Conservation (phyloP, 345 rosid species). For the Erucastrum elatum region DNA sequence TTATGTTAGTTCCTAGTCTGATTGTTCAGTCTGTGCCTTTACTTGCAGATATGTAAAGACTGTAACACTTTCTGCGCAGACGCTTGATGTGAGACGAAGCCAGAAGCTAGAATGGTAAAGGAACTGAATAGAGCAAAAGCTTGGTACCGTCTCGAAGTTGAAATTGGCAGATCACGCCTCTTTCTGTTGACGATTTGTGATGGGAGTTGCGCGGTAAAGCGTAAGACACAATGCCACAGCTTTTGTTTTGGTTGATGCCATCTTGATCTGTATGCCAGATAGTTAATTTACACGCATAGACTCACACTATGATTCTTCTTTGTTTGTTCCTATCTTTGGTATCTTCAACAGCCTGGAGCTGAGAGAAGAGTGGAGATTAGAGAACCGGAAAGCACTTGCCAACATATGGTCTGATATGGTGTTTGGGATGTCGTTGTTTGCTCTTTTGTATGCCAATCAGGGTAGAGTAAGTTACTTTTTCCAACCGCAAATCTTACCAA, state of each 20-base stretch:
- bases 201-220: constrained; percentile 87
- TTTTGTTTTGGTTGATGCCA: constrained; percentile 7
- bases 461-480: constrained; percentile 55
- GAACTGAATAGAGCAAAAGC: constrained; percentile 69
- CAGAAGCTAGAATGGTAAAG: constrained; percentile 91
- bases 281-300: too few species aligned
- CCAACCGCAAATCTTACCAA: neutral
- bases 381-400: constrained; percentile 85
- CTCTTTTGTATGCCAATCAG: constrained; percentile 79
- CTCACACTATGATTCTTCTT: too few species aligned
- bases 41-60: constrained; percentile 75
- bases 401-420: constrained; percentile 93
- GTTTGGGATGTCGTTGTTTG: constrained; percentile 77
- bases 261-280: too few species aligned
- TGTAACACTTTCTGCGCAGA: constrained; percentile 87
- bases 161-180: constrained; percentile 91
- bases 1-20: constrained; percentile 9
- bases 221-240: constrained; percentile 47
- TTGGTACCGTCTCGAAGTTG: constrained; percentile 75
- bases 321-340: neutral
- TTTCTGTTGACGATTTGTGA: constrained; percentile 87
- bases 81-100: constrained; percentile 72
- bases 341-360: constrained; percentile 71
- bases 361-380: constrained; percentile 81
- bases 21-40: constrained; percentile 1